These are phyloP conservation scores for Furcasterigmium furcatum DNA, from an alignment of 2,329 filamentous ascomycete genomes.

Conservation along the genomic window DNA sequence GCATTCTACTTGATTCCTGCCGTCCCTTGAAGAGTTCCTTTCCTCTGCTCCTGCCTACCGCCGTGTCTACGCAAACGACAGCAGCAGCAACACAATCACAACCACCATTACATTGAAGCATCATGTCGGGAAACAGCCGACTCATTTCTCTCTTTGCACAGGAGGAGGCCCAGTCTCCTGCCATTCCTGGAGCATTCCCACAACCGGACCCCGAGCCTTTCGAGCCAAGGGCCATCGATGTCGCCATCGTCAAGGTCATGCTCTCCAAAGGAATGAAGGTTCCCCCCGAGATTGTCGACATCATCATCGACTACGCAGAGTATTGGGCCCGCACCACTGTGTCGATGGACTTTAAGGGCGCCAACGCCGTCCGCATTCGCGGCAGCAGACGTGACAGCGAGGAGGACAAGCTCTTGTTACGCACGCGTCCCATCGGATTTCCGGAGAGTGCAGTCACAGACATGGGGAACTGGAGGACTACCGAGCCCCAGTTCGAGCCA, in stretches of 20 bases:
- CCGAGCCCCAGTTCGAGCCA: conserved; percentile 5
- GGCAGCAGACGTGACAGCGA: conserved; percentile 11
- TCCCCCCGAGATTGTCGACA: conserved; percentile 53
- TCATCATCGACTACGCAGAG: conserved; percentile 56
- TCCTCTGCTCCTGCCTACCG: too few species aligned
- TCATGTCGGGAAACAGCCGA: background rate
- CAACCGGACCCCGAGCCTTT: conserved; percentile 3
- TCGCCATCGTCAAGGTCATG: conserved; percentile 44
- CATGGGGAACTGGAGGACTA: background rate
- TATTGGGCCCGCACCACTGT: conserved; percentile 55
- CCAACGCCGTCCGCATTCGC: conserved; percentile 14
- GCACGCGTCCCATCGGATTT: conserved; percentile 34
- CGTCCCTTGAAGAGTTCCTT: too few species aligned
- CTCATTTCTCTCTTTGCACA: background rate
- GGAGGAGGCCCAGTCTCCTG: background rate
- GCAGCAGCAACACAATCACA: too few species aligned
- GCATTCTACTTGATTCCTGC: too few species aligned
- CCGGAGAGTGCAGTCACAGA: conserved; percentile 13
- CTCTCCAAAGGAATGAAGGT: conserved; percentile 39
- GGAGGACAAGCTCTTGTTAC: conserved; percentile 32
- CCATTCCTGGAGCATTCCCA: background rate
- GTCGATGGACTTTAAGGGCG: conserved; percentile 19
- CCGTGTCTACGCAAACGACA: too few species aligned
- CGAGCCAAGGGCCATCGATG: conserved; percentile 42
- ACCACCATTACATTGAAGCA: too few species aligned